These are phyloP conservation scores for Chrysoporthe puriensis DNA, from an alignment of 2,329 filamentous ascomycete species.

Conservation along the genomic window DNA sequence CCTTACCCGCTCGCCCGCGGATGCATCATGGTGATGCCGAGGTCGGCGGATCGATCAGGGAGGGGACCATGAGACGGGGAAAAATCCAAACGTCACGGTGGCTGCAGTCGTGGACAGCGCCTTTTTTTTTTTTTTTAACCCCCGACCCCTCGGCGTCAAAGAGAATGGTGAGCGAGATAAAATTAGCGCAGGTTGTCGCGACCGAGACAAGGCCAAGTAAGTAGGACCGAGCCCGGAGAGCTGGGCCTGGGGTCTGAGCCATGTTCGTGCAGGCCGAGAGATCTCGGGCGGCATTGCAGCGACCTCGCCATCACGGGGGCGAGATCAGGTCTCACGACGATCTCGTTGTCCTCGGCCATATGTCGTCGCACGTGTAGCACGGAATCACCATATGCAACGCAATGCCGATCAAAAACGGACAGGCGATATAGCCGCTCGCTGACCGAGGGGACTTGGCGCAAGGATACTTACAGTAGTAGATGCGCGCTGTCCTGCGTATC, in stretches of 20 bases:
- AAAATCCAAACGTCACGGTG: not conserved
- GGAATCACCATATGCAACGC: not conserved
- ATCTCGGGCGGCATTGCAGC: not conserved
- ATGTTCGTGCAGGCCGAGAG: not conserved
- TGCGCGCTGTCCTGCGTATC: constrained; percentile 3
- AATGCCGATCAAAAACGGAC: not conserved
- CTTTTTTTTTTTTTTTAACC: not conserved
- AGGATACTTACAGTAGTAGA: not conserved
- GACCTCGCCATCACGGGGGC: not conserved
- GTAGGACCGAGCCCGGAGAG: not conserved
- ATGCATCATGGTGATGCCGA: constrained; percentile 20
- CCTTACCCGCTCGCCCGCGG: constrained; percentile 27
- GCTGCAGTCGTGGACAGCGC: not conserved
- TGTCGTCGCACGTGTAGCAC: not conserved
- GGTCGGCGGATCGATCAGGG: constrained; percentile 18
- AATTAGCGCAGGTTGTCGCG: not conserved
- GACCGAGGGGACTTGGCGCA: not conserved
- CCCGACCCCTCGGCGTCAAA: not conserved
- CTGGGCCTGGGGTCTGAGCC: not conserved
- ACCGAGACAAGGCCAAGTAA: not conserved
- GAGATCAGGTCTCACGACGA: not conserved
- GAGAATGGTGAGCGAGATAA: not conserved
- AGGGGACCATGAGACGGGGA: not conserved
- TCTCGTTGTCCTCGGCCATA: constrained; percentile 5
- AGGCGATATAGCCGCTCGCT: constrained; percentile 15